Conservation (phyloP, 768 basidiomycete species). For the Boletus edulis region DNA sequence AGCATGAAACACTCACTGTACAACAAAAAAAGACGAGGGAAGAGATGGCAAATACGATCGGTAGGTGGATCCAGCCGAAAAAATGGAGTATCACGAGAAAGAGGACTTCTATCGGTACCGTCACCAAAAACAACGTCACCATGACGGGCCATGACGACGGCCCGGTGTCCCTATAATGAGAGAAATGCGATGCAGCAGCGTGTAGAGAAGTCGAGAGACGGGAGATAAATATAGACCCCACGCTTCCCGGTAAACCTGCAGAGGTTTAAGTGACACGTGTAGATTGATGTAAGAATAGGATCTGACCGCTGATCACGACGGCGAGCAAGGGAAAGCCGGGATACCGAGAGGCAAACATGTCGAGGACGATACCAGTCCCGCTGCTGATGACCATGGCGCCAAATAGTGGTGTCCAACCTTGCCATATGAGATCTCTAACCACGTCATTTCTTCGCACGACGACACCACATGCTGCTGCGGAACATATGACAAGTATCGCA, state of each 20-base stretch:
- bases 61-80: slow-evolving; percentile 78
- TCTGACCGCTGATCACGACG: slow-evolving; percentile 80
- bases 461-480: slow-evolving; percentile 49
- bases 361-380: slow-evolving; percentile 88
- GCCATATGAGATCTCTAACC: slow-evolving; percentile 68
- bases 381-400: slow-evolving; percentile 88
- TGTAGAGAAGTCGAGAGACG: slow-evolving; percentile 89
- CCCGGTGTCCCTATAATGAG: slow-evolving; percentile 6
- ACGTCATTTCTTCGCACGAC: slow-evolving; percentile 63
- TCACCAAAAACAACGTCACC: slow-evolving; percentile 67
- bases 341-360: slow-evolving; percentile 83
- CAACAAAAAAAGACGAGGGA: slow-evolving; percentile 71
- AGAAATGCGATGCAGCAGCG: slow-evolving; percentile 26
- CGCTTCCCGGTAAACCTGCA: slow-evolving; percentile 79
- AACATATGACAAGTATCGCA: slow-evolving; percentile 46
- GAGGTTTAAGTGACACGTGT: background rate
- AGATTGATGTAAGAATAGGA: background rate
- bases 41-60: slow-evolving; percentile 63
- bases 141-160: slow-evolving; percentile 55
- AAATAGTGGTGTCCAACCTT: slow-evolving; percentile 90
- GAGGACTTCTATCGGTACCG: slow-evolving; percentile 75
- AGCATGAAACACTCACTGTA: slow-evolving; percentile 53
- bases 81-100: slow-evolving; percentile 65
- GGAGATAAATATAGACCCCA: slow-evolving; percentile 89
- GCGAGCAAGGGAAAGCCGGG: slow-evolving; percentile 86